Percentiles rank a stretch among this genome's conserved stretches.
These are phyloP conservation scores for Anisodus tanguticus DNA, from an alignment of 257 asterid genomes.

Conservation along the genomic window DNA sequence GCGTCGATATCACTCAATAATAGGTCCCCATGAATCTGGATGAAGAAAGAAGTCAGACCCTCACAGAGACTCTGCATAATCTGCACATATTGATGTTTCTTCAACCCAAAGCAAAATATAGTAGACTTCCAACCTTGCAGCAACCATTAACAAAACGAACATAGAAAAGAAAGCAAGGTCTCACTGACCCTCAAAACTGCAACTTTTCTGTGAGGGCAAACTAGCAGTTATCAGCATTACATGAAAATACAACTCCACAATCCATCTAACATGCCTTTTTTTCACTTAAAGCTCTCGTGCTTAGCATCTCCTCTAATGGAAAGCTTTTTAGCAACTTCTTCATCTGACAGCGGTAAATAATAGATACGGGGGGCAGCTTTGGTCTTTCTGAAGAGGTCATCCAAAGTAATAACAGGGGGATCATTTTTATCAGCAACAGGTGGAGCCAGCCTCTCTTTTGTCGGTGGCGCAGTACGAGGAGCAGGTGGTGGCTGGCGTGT, in stretches of 20 bases:
- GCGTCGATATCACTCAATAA: neutral
- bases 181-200: neutral
- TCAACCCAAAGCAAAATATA: no score
- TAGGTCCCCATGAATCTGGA: neutral
- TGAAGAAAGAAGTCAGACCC: neutral
- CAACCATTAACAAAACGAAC: neutral
- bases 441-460: conserved; percentile 29
- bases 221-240: conserved; percentile 5
- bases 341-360: conserved; percentile 45
- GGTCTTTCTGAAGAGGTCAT: conserved; percentile 46
- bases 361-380: conserved; percentile 46
- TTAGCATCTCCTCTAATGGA: neutral
- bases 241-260: neutral
- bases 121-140: no score
- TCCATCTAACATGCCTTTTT: neutral
- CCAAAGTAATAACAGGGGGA: conserved; percentile 35
- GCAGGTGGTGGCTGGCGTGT: neutral
- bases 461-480: conserved; percentile 20
- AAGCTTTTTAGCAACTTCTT: conserved; percentile 41
- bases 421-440: conserved; percentile 31
- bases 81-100: no score
- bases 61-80: neutral
- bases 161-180: conserved; percentile 21
- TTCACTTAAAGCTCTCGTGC: neutral
- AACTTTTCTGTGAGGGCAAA: conserved; percentile 5